Base-by-base conservation (phyloP, 345 rosid species). In the Diplotaxis tenuifolia region DNA sequence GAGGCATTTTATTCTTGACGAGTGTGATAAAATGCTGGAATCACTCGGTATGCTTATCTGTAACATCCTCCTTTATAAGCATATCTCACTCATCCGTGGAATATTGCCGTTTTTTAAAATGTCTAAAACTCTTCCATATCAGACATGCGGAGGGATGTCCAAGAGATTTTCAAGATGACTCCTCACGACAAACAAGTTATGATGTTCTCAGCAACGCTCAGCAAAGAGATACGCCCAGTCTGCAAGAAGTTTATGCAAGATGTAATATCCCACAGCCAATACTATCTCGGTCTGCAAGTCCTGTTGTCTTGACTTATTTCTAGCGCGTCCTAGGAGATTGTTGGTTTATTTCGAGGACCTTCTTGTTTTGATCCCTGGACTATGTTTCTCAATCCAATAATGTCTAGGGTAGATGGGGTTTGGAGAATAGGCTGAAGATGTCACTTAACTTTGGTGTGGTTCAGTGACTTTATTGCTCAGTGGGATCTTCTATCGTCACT, bases 191-290 rank as follows among this genome's bases (percentile, higher is more conserved):
- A 96, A 82, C 99, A 96, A 84, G 99, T 96, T 16, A 96, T 96
- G 99, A 96, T 96, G 99, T 96, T 96, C 79, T 96, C 98, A 65
- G 98, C 99, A 15, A 96, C 99, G 0, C 99, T 96, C 81, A 96
- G 98, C 97, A 96, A 96, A 82, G 98, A 96, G 77, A 95, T 96
- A 68, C 99, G 98, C 76, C 98, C 98, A 0, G 95, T 96, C 82
- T 96, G 99, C 99, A 92, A 96, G 84, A 96, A 92, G 62, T 96
- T 96, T 71, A 96, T 96, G 99, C 99, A 92, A 92, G 98, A 96
- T 92, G 98, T 96, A 96, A 96, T 90, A 84, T 86, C 79, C 71
- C 78, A 78, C 79, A 71, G 83, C 83, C 93, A 84, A 80, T 82
- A 62, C 82, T 84, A 20, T 85, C 87, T 86, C 79, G 82, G 78